Base-by-base conservation (phyloP, 768 basidiomycete species). In the Lentinus tigrinus region DNA sequence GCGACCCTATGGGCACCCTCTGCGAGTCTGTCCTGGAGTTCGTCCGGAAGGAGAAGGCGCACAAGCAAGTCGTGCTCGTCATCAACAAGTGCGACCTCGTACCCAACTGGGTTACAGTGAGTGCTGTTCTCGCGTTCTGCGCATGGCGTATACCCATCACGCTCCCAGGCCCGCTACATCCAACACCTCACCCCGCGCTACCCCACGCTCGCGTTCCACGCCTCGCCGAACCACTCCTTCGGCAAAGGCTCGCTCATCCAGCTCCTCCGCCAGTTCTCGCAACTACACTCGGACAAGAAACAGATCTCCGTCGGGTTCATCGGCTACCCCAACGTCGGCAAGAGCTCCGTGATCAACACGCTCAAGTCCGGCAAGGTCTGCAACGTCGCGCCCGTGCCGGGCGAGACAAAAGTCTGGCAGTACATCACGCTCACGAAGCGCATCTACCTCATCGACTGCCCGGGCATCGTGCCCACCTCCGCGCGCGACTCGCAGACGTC, bases 371-470 rank as follows among this genome's bases (percentile, higher is more conserved):
- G 92, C 73, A 97, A 96, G 73, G 96, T 98, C 64, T 99, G 97
- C 80, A 84, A 84, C 14, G 95, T 98, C 57, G 97, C 97, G 11
- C 97, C 97, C 8, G 83, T 98, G 11, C 96, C 97, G 2, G 97
- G 97, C 64, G 97, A 99, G 79, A 99, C 97, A 44, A 99, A 98
- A 77, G 74, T 98, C 64, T 99, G 97, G 97, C 96, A 99, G 81
- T 99, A 99, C 74, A 98, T 99, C 77, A 95, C 94, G 27, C 78
- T 99, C 40, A 99, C 95, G 58, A 85, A 89, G 62, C 84, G 91
- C 53, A 99, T 99, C 70, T 99, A 98, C 78, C 88, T 99, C 65
- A 98, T 99, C 76, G 97, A 99, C 75, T 99, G 97, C 71, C 97
- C 97, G 27, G 97, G 97, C 48, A 92, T 98, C 72, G 97, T 98